phyloP scores from a whole-genome alignment of 148 eudicot species.

The Polygonum maritimum region DNA sequence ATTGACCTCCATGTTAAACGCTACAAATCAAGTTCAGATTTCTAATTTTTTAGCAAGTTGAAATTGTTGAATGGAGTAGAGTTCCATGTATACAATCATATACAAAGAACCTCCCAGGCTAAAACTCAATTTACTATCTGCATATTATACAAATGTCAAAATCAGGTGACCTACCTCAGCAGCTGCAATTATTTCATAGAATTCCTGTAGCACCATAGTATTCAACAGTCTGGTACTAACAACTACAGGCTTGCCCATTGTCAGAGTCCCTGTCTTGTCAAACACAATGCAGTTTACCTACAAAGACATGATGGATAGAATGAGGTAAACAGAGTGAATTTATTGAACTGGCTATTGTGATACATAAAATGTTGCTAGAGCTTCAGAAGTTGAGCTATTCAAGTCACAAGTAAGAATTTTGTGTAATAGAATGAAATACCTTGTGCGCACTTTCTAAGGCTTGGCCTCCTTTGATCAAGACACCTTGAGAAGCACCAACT shows the following conservation, averaged over 20 bases:
- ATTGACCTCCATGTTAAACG: too few relatives aligned
- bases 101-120: background rate
- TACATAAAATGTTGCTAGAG: background rate
- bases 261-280: constrained; percentile 97
- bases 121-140: background rate
- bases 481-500: constrained; percentile 95
- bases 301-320: constrained; percentile 3
- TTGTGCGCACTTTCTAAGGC: constrained; percentile 90
- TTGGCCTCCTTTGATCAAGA: constrained; percentile 93
- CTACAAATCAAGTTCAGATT: background rate
- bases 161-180: constrained; percentile 54
- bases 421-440: constrained; percentile 26
- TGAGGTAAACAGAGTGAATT: background rate
- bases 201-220: constrained; percentile 58
- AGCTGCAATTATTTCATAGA: constrained; percentile 76
- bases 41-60: background rate
- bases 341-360: background rate
- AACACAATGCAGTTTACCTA: constrained; percentile 94
- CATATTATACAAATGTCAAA: background rate
- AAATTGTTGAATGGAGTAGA: background rate
- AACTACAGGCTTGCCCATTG: constrained; percentile 81
- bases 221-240: constrained; percentile 56
- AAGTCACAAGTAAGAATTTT: background rate
- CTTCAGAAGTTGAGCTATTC: background rate
- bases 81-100: background rate